phyloP scores from a whole-genome alignment of 2,329 filamentous ascomycete species.

The Trichoderma breve region DNA sequence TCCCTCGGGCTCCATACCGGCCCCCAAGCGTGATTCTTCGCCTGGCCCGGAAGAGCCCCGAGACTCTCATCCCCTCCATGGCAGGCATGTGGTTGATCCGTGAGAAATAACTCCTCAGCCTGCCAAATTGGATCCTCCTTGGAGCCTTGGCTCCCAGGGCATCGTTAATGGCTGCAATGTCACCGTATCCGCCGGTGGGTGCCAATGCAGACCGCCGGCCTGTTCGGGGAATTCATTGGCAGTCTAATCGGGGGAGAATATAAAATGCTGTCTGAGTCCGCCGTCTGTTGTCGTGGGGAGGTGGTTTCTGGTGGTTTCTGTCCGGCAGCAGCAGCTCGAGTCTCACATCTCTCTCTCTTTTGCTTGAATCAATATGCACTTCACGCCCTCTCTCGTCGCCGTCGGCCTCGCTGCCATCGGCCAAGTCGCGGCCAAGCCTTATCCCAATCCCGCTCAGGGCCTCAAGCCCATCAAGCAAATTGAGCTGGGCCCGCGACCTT shows the following conservation, averaged over 20 bases:
- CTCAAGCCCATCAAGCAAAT: conserved; percentile 45
- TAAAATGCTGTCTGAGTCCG: background rate
- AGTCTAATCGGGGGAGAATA: background rate
- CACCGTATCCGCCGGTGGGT: background rate
- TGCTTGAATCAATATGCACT: conserved; percentile 31
- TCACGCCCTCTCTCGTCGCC: conserved; percentile 31
- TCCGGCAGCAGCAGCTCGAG: background rate
- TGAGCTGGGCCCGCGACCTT: conserved; percentile 62
- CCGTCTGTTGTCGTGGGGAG: background rate
- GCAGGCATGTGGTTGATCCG: background rate
- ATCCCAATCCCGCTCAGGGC: conserved; percentile 9
- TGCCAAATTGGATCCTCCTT: background rate
- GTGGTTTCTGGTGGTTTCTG: background rate
- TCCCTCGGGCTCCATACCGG: background rate
- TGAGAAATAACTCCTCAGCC: background rate
- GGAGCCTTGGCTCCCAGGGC: background rate
- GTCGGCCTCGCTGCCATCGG: conserved; percentile 32
- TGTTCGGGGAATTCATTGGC: background rate
- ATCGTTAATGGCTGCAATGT: background rate
- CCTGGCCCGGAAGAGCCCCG: background rate
- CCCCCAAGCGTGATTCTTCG: background rate
- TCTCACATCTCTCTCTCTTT: background rate
- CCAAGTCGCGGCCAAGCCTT: conserved; percentile 31
- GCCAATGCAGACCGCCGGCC: background rate
- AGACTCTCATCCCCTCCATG: background rate